Evolutionary conservation across 441 rosid species (phyloP).

Genomic region (Breynia disticha): DNA sequence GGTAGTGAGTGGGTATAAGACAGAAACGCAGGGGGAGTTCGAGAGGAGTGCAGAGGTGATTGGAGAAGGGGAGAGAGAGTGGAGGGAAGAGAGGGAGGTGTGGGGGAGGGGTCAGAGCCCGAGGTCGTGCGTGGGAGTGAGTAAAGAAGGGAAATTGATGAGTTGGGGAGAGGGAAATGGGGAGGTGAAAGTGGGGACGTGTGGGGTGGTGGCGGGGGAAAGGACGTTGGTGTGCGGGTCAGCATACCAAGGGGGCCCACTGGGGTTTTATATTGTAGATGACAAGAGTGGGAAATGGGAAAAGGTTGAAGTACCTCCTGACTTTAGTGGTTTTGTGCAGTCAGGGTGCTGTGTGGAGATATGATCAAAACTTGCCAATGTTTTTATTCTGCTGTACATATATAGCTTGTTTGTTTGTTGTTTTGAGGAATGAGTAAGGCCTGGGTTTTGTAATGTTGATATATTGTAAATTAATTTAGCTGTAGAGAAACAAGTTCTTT

Average conservation of each 20-base stretch:
- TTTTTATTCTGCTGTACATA: too few relatives aligned
- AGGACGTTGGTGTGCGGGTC: conserved; percentile 29
- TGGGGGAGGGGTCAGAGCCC: conserved; percentile 37
- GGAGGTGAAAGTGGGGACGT: conserved; percentile 19
- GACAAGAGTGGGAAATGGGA: conserved; percentile 24
- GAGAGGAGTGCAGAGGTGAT: conserved; percentile 34
- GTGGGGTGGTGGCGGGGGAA: conserved; percentile 23
- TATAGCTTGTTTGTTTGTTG: too few relatives aligned
- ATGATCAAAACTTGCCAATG: conserved; percentile 1
- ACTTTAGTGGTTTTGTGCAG: conserved; percentile 27
- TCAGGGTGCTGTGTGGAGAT: conserved; percentile 40
- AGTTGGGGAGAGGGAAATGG: conserved; percentile 16
- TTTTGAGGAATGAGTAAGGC: too few relatives aligned
- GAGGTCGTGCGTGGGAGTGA: conserved; percentile 22
- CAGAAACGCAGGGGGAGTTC: conserved; percentile 37
- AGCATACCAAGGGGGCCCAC: conserved; percentile 30
- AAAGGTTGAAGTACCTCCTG: conserved; percentile 11
- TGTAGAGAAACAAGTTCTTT: too few relatives aligned
- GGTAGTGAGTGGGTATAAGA: conserved; percentile 49
- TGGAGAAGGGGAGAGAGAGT: conserved; percentile 20
- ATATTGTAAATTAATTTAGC: too few relatives aligned
- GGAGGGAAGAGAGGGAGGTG: conserved; percentile 31
- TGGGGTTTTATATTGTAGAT: conserved; percentile 21
- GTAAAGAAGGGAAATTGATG: conserved; percentile 12
- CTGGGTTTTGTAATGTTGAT: too few relatives aligned